phyloP scores from a whole-genome alignment of 176 grass and related monocot genomes.

The maize (Zea mays) region DNA sequence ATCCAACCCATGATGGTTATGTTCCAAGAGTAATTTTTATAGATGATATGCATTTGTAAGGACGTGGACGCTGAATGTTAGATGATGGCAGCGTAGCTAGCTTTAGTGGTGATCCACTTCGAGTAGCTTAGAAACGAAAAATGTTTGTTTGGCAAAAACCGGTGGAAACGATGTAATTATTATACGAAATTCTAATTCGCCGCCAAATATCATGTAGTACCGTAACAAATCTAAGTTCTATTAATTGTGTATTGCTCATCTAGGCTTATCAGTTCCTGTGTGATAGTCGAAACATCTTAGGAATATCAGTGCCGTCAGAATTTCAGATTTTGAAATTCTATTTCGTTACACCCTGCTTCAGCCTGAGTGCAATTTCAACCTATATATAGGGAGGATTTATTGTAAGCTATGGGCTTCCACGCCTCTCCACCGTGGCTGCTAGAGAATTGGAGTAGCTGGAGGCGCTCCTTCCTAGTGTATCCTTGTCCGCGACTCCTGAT shows the following conservation, averaged over 20 bases:
- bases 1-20: too few species aligned
- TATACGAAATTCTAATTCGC: not conserved
- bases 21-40: too few species aligned
- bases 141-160: not conserved
- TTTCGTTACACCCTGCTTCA: not conserved
- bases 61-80: too few species aligned
- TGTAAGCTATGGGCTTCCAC: too few species aligned
- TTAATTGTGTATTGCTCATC: not conserved
- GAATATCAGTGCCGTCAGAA: too few species aligned
- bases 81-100: not conserved
- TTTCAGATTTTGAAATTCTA: too few species aligned
- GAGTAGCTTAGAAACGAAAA: not conserved
- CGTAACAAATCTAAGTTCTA: not conserved
- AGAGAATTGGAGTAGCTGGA: too few species aligned
- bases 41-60: too few species aligned
- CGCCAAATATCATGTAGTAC: not conserved
- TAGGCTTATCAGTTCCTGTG: not conserved
- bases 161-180: not conserved
- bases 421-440: too few species aligned
- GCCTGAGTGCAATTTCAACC: not conserved
- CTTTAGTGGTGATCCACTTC: not conserved
- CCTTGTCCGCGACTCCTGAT: too few species aligned
- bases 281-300: too few species aligned
- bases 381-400: not conserved
- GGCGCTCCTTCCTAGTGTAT: too few species aligned